Evolutionary conservation across 805 yeast genomes (phyloP).

Genomic region (Vanderwaltozyma yarrowii): DNA sequence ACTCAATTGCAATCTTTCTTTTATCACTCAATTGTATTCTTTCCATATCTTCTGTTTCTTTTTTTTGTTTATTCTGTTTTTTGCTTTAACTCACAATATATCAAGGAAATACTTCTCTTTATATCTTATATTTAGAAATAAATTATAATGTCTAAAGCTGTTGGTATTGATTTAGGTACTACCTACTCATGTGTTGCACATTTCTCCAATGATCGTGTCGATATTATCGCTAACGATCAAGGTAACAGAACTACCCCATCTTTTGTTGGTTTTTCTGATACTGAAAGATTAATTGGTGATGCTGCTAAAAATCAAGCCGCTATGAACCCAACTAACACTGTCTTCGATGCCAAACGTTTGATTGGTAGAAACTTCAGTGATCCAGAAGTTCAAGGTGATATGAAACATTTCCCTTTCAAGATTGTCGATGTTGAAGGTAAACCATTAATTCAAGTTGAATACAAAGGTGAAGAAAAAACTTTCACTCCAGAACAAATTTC

Average conservation of each 20-base stretch:
- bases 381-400: slow-evolving; percentile 45
- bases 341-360: slow-evolving; percentile 91
- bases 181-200: slow-evolving; percentile 67
- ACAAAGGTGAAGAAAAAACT: slow-evolving; percentile 74
- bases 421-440: slow-evolving; percentile 70
- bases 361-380: slow-evolving; percentile 61
- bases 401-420: slow-evolving; percentile 81
- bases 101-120: too few relatives aligned
- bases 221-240: slow-evolving; percentile 32
- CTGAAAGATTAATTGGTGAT: slow-evolving; percentile 93
- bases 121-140: too few relatives aligned
- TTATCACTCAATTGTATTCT: too few relatives aligned
- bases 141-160: slow-evolving; percentile 19
- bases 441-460: slow-evolving; percentile 81
- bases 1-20: too few relatives aligned
- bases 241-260: slow-evolving; percentile 99
- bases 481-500: slow-evolving; percentile 94
- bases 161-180: slow-evolving; percentile 61
- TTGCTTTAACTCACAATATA: too few relatives aligned
- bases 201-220: slow-evolving; percentile 77
- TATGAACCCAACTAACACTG: slow-evolving; percentile 88
- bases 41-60: too few relatives aligned
- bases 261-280: slow-evolving; percentile 90
- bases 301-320: slow-evolving; percentile 99
- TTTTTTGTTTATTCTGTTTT: too few relatives aligned